Conservation (phyloP, 148 eudicot genomes). For the Salicornia ramosissima region DNA sequence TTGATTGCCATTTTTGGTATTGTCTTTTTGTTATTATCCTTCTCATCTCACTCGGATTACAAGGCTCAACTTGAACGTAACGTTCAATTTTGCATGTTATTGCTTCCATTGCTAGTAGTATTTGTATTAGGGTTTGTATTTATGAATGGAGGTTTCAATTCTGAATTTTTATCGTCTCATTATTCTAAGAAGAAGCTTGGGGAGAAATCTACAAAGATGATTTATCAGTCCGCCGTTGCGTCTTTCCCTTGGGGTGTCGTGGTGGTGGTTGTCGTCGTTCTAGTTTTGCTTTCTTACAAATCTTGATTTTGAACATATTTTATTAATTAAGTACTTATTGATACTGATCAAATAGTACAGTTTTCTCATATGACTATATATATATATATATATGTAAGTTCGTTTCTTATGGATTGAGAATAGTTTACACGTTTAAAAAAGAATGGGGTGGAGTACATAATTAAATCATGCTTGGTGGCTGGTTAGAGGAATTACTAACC, state of each 20-base stretch:
- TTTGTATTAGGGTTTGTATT: slow-evolving; percentile 37
- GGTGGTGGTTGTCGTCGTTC: slow-evolving; percentile 35
- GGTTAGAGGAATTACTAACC: too few relatives aligned
- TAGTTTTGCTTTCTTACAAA: slow-evolving; percentile 43
- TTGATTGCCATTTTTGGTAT: slow-evolving; percentile 56
- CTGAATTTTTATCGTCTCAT: slow-evolving; percentile 22
- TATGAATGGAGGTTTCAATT: slow-evolving; percentile 28
- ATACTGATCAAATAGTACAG: too few relatives aligned
- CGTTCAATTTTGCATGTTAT: slow-evolving; percentile 37
- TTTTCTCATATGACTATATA: too few relatives aligned
- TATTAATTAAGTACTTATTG: too few relatives aligned
- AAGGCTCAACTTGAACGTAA: slow-evolving; percentile 38
- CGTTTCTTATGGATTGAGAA: too few relatives aligned
- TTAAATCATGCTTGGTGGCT: too few relatives aligned
- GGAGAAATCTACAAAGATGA: background rate
- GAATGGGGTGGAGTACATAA: too few relatives aligned
- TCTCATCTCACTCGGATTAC: slow-evolving; percentile 47
- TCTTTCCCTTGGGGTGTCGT: slow-evolving; percentile 55
- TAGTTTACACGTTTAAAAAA: too few relatives aligned
- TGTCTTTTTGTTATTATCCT: slow-evolving; percentile 45
- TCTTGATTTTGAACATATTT: slow-evolving; percentile 39
- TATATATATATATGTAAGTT: too few relatives aligned
- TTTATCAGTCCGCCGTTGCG: slow-evolving; percentile 2
- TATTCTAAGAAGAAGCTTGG: slow-evolving; percentile 14
- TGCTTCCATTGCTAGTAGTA: slow-evolving; percentile 41